Evolutionary conservation across 306 rosid genomes (phyloP), one percentile per base, ranked within the genome.

Genomic region (Rosa lucieae): DNA sequence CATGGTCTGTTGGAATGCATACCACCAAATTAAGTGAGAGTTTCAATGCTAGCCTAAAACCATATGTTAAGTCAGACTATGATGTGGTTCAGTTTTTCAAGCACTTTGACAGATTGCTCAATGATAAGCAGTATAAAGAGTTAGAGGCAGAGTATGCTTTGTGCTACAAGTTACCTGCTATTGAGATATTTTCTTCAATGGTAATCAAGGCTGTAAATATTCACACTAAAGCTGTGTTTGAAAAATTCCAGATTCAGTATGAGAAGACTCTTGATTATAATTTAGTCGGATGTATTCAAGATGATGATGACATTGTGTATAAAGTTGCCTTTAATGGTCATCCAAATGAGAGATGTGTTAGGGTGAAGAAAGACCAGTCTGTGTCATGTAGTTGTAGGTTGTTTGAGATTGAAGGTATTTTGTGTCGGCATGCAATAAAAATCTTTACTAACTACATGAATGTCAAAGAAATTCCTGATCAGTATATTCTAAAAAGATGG

Each of bases 1-100:
- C 49, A 18, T 69, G 73, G 48, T 69, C 35, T 12, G 17, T 15
- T 5, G 14, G 66, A 51, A 29, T 14, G 37, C 6, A 14, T 9
- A 73, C 17, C 46, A 73, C 65, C 26, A 29, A 73, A 18, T 10
- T 76, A 0, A 76, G 11, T 76, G 72, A 76, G 20, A 65, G 39
- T 32, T 21, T 49, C 42, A 75, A 75, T 75, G 42, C 70, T 11
- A 58, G 23, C 18, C 0, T 43, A 1, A 59, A 75, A 14, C 17
- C 23, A 4, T 59, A 75, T 75, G 8, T 59, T 37, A 59, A 74
- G 3, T 56, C 21, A 10, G 18, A 53, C 6, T 18, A 43, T 47
- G 51, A 23, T 23, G 5, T 70, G 37, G n/a, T 23, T 3, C 69
- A 56, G 2, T 37, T 53, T 55, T 39, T 53, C 66, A 17, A 15